Conservation (phyloP, 2,329 filamentous ascomycete species). For the Pseudogymnoascus verrucosus region DNA sequence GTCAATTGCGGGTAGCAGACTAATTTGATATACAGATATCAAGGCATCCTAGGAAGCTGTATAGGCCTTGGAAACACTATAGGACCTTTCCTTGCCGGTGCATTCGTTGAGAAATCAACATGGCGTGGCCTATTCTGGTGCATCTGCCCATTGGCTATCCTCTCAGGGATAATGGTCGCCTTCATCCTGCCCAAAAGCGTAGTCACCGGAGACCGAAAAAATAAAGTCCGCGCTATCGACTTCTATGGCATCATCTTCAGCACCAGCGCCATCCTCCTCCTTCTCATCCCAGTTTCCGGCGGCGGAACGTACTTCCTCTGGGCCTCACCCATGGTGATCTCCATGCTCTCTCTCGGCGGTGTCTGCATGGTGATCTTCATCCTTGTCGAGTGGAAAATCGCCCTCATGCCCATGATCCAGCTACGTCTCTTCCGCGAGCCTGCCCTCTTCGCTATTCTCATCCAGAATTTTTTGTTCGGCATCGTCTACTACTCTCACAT, state of each 20-base stretch:
- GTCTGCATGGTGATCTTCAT: conserved; percentile 41
- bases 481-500: conserved; percentile 50
- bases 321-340: conserved; percentile 49
- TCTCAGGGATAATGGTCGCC: conserved; percentile 38
- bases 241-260: conserved; percentile 48
- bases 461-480: conserved; percentile 53
- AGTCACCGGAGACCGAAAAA: conserved; percentile 37
- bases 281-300: conserved; percentile 57
- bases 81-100: conserved; percentile 38
- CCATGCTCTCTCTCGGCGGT: conserved; percentile 46
- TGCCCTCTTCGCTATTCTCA: conserved; percentile 45
- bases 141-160: conserved; percentile 41
- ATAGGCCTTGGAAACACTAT: conserved; percentile 35
- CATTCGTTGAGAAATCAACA: conserved; percentile 30
- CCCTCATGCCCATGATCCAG: conserved; percentile 43
- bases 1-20: not conserved
- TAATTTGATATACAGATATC: conserved; percentile 24
- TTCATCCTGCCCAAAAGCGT: conserved; percentile 45
- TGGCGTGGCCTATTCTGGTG: conserved; percentile 42
- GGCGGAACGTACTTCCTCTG: conserved; percentile 50
- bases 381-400: conserved; percentile 47
- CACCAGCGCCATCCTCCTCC: conserved; percentile 47
- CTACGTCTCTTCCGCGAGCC: conserved; percentile 44
- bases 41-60: conserved; percentile 35
- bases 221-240: conserved; percentile 49